Base-by-base conservation (phyloP, 306 rosid genomes). In the Glycine latifolia region DNA sequence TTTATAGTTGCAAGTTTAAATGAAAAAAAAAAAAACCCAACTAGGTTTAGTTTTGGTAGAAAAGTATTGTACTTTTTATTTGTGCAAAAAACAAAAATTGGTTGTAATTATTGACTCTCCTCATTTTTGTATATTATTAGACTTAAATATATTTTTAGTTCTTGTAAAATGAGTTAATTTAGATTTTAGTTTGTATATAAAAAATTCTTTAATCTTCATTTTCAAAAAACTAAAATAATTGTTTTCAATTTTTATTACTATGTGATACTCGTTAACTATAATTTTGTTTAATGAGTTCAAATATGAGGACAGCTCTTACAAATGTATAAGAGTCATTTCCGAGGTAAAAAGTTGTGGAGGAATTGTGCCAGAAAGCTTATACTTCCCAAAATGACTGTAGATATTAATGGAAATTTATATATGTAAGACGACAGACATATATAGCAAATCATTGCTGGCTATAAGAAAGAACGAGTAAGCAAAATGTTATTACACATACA, bases 301-400 rank as follows among this genome's bases (percentile, higher is more conserved):
- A 59, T 59, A 17, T 59, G 0, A 59, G 37, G 37, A 8, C 37
- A 16, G 15, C 10, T 10, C 67, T 61, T 61, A 61, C 67, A 61
- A 4, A 31, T 61, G 67, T 26, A 61, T 61, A 61, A 61, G 67
- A 61, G 7, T 31, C 67, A 61, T 61, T 61, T 61, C 10, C n/a
- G 67, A 26, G 67, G 43, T 61, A 61, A 61, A 61, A 61, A 61
- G 67, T 61, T 26, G 67, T 9, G 67, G 1, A 8, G 67, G 67
- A 61, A 61, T 61, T 10, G 7, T 26, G 43, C 67, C 67, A 4
- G 67, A 61, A 31, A 61, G 43, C 67, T 61, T 61, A 31, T 61
- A 31, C 43, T 61, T 61, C 67, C 67, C 67, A 31, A 61, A 61
- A 61, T 61, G 67, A 31, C 67, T 26, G 67, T 61, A 26, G 11